Percentiles rank a stretch among this genome's conserved stretches.
phyloP scores from a whole-genome alignment of 768 basidiomycete species.

The Cystofilobasidium bisporidii region DNA sequence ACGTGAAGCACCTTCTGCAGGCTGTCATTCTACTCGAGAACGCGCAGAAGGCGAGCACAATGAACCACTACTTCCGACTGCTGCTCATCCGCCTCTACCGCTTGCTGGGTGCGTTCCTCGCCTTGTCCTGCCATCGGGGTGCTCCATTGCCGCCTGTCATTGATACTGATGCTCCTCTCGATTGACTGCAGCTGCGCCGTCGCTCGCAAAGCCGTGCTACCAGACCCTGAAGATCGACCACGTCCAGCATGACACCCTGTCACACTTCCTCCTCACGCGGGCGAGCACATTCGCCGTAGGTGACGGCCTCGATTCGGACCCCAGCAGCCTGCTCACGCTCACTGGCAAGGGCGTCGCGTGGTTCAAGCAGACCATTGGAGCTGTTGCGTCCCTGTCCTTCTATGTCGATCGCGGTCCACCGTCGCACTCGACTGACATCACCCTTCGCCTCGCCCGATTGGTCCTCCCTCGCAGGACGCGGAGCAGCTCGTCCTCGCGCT shows the following conservation, averaged over 20 bases:
- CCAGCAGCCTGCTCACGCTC: background rate
- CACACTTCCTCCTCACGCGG: slow-evolving; percentile 68
- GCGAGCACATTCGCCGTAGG: slow-evolving; percentile 52
- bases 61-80: slow-evolving; percentile 67
- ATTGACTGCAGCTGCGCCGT: slow-evolving; percentile 53
- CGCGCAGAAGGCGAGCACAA: slow-evolving; percentile 60
- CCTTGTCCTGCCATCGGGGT: too few relatives aligned
- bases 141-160: too few relatives aligned
- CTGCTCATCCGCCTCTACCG: slow-evolving; percentile 73
- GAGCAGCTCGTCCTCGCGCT: slow-evolving; percentile 75
- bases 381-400: background rate
- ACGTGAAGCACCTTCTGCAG: slow-evolving; percentile 54
- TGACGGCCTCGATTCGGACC: background rate
- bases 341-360: background rate
- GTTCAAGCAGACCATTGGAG: background rate
- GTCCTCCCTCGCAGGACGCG: slow-evolving; percentile 50
- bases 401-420: background rate
- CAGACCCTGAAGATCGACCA: slow-evolving; percentile 67
- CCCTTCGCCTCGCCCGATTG: too few relatives aligned
- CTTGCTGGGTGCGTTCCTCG: slow-evolving; percentile 57
- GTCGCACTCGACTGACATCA: too few relatives aligned
- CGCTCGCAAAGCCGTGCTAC: slow-evolving; percentile 67
- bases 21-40: slow-evolving; percentile 63
- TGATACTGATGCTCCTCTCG: too few relatives aligned
- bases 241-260: slow-evolving; percentile 79